Conservation (phyloP, 805 yeast genomes). For the Candida endomychidarum region DNA sequence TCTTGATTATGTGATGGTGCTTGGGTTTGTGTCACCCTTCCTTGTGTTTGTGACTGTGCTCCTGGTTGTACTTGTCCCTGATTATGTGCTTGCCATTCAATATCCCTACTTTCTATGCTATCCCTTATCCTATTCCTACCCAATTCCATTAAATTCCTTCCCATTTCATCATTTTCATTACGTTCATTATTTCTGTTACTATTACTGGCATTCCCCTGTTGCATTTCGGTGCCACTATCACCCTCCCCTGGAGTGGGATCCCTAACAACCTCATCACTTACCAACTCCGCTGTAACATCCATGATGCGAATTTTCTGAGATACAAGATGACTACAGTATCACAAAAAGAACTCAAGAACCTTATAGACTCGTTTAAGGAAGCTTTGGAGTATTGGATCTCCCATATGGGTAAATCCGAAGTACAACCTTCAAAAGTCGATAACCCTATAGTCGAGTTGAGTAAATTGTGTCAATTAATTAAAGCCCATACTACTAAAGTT, state of each 20-base stretch:
- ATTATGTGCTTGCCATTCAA: too few relatives aligned
- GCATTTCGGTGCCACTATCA: too few relatives aligned
- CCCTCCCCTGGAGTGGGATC: too few relatives aligned
- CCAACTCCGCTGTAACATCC: constrained; percentile 5
- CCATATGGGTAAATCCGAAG: constrained; percentile 6
- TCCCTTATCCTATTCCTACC: too few relatives aligned
- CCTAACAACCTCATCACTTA: constrained; percentile 3
- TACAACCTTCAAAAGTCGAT: constrained; percentile 29
- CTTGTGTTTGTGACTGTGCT: too few relatives aligned
- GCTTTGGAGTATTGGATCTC: constrained; percentile 30
- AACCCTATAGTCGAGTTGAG: constrained; percentile 55
- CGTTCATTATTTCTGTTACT: constrained; percentile 15
- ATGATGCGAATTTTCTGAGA: constrained; percentile 3
- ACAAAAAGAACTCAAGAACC: constrained; percentile 21
- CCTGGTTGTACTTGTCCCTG: too few relatives aligned
- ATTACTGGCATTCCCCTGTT: not conserved
- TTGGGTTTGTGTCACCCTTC: too few relatives aligned
- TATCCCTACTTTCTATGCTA: too few relatives aligned
- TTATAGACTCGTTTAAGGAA: constrained; percentile 29
- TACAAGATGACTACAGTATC: constrained; percentile 14
- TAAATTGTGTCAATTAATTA: constrained; percentile 59
- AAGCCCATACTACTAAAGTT: constrained; percentile 76
- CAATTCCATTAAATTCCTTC: too few relatives aligned
- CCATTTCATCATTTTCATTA: constrained; percentile 22
- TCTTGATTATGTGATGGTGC: too few relatives aligned